Conservation (phyloP, 306 rosid genomes). For the Gastrolobium villosum region DNA sequence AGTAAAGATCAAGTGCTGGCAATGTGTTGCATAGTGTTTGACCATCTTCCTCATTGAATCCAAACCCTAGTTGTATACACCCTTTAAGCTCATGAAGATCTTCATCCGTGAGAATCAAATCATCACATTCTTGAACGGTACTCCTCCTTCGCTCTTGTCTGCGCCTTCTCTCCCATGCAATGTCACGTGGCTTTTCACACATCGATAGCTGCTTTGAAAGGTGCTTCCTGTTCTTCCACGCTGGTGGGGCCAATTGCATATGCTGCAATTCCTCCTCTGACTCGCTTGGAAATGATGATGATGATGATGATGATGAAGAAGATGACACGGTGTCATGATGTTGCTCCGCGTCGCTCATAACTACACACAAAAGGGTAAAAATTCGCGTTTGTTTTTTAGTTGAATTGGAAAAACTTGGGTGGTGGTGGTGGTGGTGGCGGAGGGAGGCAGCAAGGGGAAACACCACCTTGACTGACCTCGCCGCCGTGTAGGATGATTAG, state of each 20-base stretch:
- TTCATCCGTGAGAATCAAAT: slow-evolving; percentile 64
- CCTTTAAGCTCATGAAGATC: slow-evolving; percentile 88
- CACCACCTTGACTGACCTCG: slow-evolving; percentile 45
- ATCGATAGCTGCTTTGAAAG: slow-evolving; percentile 72
- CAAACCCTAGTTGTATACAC: slow-evolving; percentile 89
- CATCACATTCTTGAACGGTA: slow-evolving; percentile 49
- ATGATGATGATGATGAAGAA: neutral
- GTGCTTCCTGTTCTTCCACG: slow-evolving; percentile 55
- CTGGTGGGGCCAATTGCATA: slow-evolving; percentile 61
- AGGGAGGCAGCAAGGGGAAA: slow-evolving; percentile 53
- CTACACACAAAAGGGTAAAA: neutral
- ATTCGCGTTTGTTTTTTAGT: too few species aligned
- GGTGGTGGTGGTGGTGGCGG: slow-evolving; percentile 24
- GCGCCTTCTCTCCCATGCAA: slow-evolving; percentile 90
- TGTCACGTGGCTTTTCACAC: slow-evolving; percentile 76
- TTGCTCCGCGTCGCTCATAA: slow-evolving; percentile 24
- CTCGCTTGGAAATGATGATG: slow-evolving; percentile 30
- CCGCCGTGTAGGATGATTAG: slow-evolving; percentile 13
- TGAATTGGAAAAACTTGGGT: too few species aligned
- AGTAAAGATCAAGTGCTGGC: slow-evolving; percentile 96
- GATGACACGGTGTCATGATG: neutral
- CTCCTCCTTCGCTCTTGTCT: slow-evolving; percentile 60
- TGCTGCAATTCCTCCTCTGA: slow-evolving; percentile 65
- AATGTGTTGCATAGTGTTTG: slow-evolving; percentile 74
- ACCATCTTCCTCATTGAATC: slow-evolving; percentile 93